Base-by-base conservation (phyloP, 306 rosid species). In the Gillenia trifoliata region DNA sequence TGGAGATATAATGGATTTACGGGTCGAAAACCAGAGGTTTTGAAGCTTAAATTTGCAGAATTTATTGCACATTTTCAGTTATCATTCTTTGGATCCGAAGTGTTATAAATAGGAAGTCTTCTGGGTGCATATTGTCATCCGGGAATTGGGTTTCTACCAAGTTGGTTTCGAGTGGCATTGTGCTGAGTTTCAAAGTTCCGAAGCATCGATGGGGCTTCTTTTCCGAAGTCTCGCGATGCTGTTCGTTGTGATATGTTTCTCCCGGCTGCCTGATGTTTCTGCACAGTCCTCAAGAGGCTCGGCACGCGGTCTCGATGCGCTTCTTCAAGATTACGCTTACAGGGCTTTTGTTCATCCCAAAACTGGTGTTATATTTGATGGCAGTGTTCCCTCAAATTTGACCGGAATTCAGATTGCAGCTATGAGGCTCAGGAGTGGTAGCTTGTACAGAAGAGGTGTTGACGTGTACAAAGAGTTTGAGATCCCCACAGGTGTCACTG, bases 371-470 rank as follows among this genome's bases (percentile, higher is more conserved):
- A 25, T 70, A 8, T 84, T 55, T 41, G 60, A 70, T 4, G 84
- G 75, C 1, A 12, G 2, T 71, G 84, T 77, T 60, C 87, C 87
- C 6, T 68, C 72, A 3, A 84, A 84, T 70, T 60, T 84, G 77
- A 80, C 74, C 36, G 87, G 84, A 50, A 80, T 84, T 64, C 49
- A 57, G 71, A 54, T 84, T 54, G 64, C 87, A 15, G 87, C 82
- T 28, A n/a, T 84, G 82, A 73, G 87, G 80, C 79, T 84, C 23
- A 80, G 87, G 68, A 80, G 96, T 81, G 97, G 99, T 15, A 95
- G 99, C 87, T 83, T 95, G 65, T 85, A 80, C 80, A 84, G 96
- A 72, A 85, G 63, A 73, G 99, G 98, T 33, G 81, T 80, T 75
- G 2, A 6, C 0, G 50, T 54, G 80, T 95, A 83, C 89, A 78